Conservation (phyloP, 257 asterid genomes). For the Plantago elongata region DNA sequence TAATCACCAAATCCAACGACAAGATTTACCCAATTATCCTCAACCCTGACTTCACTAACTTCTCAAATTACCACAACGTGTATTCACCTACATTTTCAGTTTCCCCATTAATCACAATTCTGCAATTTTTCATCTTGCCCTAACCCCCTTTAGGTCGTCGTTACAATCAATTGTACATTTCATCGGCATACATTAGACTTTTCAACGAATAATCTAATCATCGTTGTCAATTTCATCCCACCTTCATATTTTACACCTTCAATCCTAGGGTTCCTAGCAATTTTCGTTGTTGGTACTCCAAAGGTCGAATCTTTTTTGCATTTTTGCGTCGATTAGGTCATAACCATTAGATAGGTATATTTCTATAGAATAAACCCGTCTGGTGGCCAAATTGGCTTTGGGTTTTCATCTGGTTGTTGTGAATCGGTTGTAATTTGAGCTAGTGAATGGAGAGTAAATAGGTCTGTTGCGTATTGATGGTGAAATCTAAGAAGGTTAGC, state of each 20-base stretch:
- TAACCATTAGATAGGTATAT: neutral
- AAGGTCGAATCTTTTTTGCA: neutral
- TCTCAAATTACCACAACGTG: neutral
- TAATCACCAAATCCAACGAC: too few relatives aligned
- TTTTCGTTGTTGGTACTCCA: neutral
- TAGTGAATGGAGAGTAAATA: conserved; percentile 37
- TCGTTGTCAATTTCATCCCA: neutral
- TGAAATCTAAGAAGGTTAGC: conserved; percentile 32
- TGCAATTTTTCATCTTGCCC: conserved; percentile 1
- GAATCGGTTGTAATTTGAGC: neutral
- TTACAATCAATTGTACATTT: neutral
- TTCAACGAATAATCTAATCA: neutral
- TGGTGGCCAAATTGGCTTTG: neutral
- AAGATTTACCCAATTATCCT: too few relatives aligned
- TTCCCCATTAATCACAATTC: neutral
- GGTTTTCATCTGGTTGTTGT: conserved; percentile 6
- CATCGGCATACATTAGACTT: neutral
- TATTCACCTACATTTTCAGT: neutral
- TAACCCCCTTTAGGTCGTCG: neutral
- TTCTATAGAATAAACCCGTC: too few relatives aligned
- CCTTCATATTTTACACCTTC: neutral
- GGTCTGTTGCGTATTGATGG: conserved; percentile 18
- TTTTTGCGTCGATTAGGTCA: conserved; percentile 8
- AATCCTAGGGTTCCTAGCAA: neutral
- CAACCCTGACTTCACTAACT: too few relatives aligned